These are phyloP conservation scores for Brassica hybrid DNA, from an alignment of 441 rosid species.

Conservation along the genomic window DNA sequence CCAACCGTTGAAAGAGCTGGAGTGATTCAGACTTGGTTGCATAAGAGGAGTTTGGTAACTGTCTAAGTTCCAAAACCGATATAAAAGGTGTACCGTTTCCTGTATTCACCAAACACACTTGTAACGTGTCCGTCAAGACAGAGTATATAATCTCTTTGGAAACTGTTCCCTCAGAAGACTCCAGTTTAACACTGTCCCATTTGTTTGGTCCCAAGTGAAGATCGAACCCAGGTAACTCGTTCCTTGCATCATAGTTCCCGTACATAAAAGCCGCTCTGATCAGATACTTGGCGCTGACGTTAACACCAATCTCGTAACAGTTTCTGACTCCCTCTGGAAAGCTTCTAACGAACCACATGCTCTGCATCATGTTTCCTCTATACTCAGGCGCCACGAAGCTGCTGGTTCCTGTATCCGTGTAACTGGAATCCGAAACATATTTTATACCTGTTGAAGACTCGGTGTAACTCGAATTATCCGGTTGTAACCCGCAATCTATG, in stretches of 20 bases:
- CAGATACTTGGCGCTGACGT: constrained; percentile 37
- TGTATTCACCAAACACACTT: constrained; percentile 48
- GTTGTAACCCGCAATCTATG: constrained; percentile 43
- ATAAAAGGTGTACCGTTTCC: constrained; percentile 44
- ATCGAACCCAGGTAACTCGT: constrained; percentile 43
- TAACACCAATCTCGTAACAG: constrained; percentile 45
- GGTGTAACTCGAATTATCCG: constrained; percentile 35
- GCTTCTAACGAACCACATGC: constrained; percentile 47
- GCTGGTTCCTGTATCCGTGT: constrained; percentile 33
- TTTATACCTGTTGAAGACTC: constrained; percentile 27
- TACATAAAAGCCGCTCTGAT: constrained; percentile 49
- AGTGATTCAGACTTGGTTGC: constrained; percentile 25
- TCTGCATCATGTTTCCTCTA: constrained; percentile 33
- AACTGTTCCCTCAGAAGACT: constrained; percentile 9
- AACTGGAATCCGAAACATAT: constrained; percentile 39
- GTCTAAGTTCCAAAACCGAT: constrained; percentile 43
- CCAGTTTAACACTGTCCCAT: constrained; percentile 50
- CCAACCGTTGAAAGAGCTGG: constrained; percentile 41
- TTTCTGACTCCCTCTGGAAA: constrained; percentile 51
- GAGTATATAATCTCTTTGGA: constrained; percentile 51
- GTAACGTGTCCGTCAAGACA: constrained; percentile 25
- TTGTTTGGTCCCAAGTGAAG: constrained; percentile 47
- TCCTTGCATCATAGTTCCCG: constrained; percentile 48
- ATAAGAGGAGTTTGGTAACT: constrained; percentile 25
- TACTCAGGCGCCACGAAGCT: constrained; percentile 25